phyloP scores from a whole-genome alignment of 768 basidiomycete species.

The Brasilioporus rufonigricans region DNA sequence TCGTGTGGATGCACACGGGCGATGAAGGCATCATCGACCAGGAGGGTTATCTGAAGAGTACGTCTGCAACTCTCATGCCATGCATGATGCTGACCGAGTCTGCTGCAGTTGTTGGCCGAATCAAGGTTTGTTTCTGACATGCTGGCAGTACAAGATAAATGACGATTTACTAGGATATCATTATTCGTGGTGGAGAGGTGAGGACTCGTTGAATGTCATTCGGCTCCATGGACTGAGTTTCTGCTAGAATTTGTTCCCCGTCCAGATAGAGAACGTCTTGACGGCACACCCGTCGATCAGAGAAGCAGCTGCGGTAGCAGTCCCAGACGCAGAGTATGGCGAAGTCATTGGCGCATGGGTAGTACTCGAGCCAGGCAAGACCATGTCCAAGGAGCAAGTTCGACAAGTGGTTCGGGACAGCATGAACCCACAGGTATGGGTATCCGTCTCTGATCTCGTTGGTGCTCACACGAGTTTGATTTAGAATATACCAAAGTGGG shows the following conservation, averaged over 20 bases:
- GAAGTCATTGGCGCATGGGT: conserved; percentile 86
- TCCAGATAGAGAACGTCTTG: conserved; percentile 79
- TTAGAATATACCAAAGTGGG: conserved; percentile 78
- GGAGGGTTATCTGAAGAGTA: conserved; percentile 75
- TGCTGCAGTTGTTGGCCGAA: conserved; percentile 67
- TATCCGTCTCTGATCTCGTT: not conserved
- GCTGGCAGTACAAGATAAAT: not conserved
- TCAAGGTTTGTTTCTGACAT: conserved; percentile 50
- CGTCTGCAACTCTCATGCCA: conserved; percentile 22
- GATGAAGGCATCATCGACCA: conserved; percentile 81
- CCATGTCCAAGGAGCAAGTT: conserved; percentile 50
- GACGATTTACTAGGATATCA: conserved; percentile 55
- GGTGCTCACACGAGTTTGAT: conserved; percentile 2
- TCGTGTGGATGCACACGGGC: conserved; percentile 81
- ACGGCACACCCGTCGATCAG: conserved; percentile 53
- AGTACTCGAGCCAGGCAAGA: conserved; percentile 41
- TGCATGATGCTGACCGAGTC: not conserved
- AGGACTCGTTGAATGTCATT: not conserved
- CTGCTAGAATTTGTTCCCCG: conserved; percentile 74
- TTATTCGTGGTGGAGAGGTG: conserved; percentile 85
- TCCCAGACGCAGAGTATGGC: conserved; percentile 65
- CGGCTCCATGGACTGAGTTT: not conserved
- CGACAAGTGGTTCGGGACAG: conserved; percentile 47
- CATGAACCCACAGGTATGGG: conserved; percentile 78
- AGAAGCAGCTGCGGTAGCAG: conserved; percentile 73